phyloP scores from a whole-genome alignment of 1,284 basidiomycete species.

The Caloboletus firmus region DNA sequence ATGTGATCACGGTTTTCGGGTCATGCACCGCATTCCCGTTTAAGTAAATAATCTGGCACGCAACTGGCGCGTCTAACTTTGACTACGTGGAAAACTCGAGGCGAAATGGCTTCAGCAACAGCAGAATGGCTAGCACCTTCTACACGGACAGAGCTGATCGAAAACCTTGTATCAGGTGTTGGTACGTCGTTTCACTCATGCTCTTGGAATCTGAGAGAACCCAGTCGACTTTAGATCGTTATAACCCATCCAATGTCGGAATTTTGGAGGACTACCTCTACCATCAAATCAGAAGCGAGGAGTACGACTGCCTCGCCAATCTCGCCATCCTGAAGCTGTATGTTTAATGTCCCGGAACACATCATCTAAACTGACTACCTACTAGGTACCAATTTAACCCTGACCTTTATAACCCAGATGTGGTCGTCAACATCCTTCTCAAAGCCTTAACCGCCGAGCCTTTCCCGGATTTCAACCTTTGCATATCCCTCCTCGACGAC shows the following conservation, averaged over 20 bases:
- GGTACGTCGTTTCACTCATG: constrained; percentile 51
- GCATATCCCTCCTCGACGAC: constrained; percentile 86
- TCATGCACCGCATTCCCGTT: constrained; percentile 1
- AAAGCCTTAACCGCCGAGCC: constrained; percentile 84
- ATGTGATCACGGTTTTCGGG: constrained; percentile 5
- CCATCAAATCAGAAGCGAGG: constrained; percentile 84
- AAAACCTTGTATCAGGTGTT: constrained; percentile 89
- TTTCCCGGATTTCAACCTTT: constrained; percentile 92
- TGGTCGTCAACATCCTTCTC: constrained; percentile 91
- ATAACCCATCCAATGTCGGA: constrained; percentile 91
- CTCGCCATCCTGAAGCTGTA: constrained; percentile 86
- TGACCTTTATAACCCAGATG: constrained; percentile 88
- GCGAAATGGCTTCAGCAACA: constrained; percentile 40
- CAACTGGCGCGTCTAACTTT: not conserved
- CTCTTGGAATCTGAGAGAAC: constrained; percentile 11
- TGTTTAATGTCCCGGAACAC: constrained; percentile 1
- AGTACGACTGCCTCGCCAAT: constrained; percentile 94
- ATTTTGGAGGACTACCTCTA: constrained; percentile 95
- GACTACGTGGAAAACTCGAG: constrained; percentile 11
- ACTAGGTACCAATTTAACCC: constrained; percentile 95
- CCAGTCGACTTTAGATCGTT: constrained; percentile 65
- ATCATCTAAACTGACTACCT: constrained; percentile 5
- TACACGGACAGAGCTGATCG: constrained; percentile 81
- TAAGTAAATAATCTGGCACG: no score
- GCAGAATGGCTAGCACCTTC: constrained; percentile 68